A percentile compares a stretch with the other conserved stretches of the same genome.
Evolutionary conservation across 352 stramenopile species (phyloP).

Genomic region (Globisporangium irregulare): DNA sequence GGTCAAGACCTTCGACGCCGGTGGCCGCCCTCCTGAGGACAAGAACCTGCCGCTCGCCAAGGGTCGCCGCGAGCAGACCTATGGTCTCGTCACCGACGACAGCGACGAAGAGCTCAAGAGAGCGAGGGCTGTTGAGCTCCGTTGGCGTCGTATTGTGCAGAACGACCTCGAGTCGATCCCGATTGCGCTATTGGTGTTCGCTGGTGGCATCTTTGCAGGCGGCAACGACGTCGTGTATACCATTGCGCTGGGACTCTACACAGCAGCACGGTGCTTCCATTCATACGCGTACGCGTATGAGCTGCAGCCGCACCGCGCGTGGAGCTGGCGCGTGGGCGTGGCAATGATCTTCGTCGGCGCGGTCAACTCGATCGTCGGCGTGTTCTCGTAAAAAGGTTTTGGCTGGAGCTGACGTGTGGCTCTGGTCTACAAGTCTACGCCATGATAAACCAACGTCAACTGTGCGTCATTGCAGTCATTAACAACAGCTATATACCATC

Average conservation of each 20-base stretch:
- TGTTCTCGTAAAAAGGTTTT: neutral
- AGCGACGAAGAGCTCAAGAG: slow-evolving; percentile 23
- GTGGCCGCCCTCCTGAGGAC: slow-evolving; percentile 50
- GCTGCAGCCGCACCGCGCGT: slow-evolving; percentile 36
- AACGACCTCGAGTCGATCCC: slow-evolving; percentile 53
- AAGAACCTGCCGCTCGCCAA: slow-evolving; percentile 36
- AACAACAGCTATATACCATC: neutral
- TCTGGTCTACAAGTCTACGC: too few relatives aligned
- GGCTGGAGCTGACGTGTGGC: too few relatives aligned
- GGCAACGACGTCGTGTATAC: neutral
- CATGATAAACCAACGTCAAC: too few relatives aligned
- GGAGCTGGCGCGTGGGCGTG: slow-evolving; percentile 33
- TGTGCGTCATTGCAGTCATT: too few relatives aligned
- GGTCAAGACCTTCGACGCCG: slow-evolving; percentile 45
- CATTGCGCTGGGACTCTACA: slow-evolving; percentile 28
- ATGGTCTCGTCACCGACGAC: slow-evolving; percentile 21
- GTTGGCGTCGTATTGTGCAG: slow-evolving; percentile 41
- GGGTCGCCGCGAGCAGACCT: slow-evolving; percentile 31
- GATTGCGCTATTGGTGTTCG: slow-evolving; percentile 23
- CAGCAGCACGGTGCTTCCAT: slow-evolving; percentile 32
- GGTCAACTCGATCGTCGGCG: slow-evolving; percentile 9
- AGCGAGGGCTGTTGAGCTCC: slow-evolving; percentile 26
- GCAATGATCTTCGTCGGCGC: slow-evolving; percentile 28
- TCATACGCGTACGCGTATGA: slow-evolving; percentile 43
- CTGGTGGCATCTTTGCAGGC: neutral